A percentile compares a stretch with the other conserved stretches of the same genome.
phyloP scores from a whole-genome alignment of 495 filamentous ascomycete genomes.

The Pyrenopolyporus hunteri region DNA sequence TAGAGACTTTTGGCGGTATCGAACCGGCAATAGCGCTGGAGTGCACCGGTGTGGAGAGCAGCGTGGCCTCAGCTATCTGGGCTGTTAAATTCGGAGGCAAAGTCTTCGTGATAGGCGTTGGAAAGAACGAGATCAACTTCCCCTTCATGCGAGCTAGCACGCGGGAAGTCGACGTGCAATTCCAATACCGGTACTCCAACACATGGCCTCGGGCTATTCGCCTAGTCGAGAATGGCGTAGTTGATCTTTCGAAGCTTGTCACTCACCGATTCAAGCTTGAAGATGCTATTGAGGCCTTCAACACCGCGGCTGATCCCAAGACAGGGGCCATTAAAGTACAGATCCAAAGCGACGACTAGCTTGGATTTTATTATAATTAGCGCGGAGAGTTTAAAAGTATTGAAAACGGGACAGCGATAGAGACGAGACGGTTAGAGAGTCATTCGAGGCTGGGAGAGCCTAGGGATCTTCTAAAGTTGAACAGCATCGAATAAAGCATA shows the following conservation, averaged over 20 bases:
- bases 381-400: too few relatives aligned
- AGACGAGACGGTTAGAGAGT: background rate
- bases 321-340: slow-evolving; percentile 95
- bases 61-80: slow-evolving; percentile 82
- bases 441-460: background rate
- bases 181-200: slow-evolving; percentile 95
- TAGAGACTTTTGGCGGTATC: slow-evolving; percentile 69
- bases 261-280: slow-evolving; percentile 87
- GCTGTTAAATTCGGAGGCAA: slow-evolving; percentile 90
- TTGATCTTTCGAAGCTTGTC: slow-evolving; percentile 79
- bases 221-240: slow-evolving; percentile 78
- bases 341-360: slow-evolving; percentile 69
- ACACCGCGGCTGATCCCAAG: slow-evolving; percentile 82
- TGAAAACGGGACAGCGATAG: background rate
- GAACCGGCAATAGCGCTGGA: slow-evolving; percentile 81
- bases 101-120: slow-evolving; percentile 92
- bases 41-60: slow-evolving; percentile 93
- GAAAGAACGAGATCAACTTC: slow-evolving; percentile 91
- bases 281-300: slow-evolving; percentile 87
- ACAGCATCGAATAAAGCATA: slow-evolving; percentile 5
- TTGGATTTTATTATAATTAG: background rate
- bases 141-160: slow-evolving; percentile 92
- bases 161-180: slow-evolving; percentile 89
- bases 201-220: slow-evolving; percentile 94
- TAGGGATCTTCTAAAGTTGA: background rate